phyloP scores from a whole-genome alignment of 2,329 filamentous ascomycete genomes.

The Paracoccidioides lutzii region DNA sequence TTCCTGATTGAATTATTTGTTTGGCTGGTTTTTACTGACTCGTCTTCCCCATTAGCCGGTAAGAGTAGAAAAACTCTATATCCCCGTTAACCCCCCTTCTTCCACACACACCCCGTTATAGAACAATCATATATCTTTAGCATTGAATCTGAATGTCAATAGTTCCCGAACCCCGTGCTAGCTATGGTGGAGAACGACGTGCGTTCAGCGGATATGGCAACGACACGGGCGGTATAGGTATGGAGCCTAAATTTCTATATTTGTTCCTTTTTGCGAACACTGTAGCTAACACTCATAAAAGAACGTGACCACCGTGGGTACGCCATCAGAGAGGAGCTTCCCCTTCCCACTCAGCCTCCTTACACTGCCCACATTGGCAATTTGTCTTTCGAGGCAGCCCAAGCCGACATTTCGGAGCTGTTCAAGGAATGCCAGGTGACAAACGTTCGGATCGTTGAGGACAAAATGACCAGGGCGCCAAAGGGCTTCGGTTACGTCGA shows the following conservation, averaged over 20 bases:
- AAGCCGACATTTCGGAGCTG: slow-evolving; percentile 70
- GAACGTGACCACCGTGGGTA: slow-evolving; percentile 24
- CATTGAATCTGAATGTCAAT: slow-evolving; percentile 1
- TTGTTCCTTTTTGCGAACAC: slow-evolving; percentile 8
- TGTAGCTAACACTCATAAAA: not conserved
- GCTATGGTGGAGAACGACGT: slow-evolving; percentile 39
- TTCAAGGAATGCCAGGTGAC: slow-evolving; percentile 75
- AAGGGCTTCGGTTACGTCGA: slow-evolving; percentile 99
- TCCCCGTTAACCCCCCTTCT: not conserved
- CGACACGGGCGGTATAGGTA: slow-evolving; percentile 28
- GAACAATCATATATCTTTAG: not conserved
- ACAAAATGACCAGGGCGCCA: slow-evolving; percentile 82
- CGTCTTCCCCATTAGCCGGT: not conserved
- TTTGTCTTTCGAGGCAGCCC: slow-evolving; percentile 84
- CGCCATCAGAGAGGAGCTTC: slow-evolving; percentile 52
- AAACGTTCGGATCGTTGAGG: slow-evolving; percentile 91
- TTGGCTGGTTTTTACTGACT: slow-evolving; percentile 13
- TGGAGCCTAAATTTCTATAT: not conserved
- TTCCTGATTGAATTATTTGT: slow-evolving; percentile 5
- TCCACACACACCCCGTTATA: too few species aligned
- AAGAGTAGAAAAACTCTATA: slow-evolving; percentile 3
- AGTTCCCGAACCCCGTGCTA: slow-evolving; percentile 31
- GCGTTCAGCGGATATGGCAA: slow-evolving; percentile 33
- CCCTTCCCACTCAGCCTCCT: slow-evolving; percentile 81
- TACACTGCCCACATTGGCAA: slow-evolving; percentile 96